Base-by-base conservation (phyloP, 495 filamentous ascomycete species). In the Penicillium salamii region DNA sequence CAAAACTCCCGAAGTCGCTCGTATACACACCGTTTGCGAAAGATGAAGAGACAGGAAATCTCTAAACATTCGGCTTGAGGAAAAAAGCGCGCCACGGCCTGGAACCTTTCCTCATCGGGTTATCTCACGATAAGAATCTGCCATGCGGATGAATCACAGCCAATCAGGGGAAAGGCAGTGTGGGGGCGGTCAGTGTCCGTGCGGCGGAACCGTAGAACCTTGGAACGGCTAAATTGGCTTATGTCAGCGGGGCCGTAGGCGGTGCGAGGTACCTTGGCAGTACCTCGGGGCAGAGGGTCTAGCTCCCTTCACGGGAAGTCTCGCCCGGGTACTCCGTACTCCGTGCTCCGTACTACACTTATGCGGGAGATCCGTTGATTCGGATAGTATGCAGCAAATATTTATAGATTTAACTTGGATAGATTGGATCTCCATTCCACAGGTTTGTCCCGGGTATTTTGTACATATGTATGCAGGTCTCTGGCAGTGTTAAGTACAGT, bases 1-100 rank as follows among this genome's bases (percentile, higher is more conserved):
- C 76, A 80, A 80, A 80, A 76, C 77, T 72, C 70, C 72, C 70
- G 67, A 80, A 80, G 77, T 80, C 77, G 75, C 75, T 76, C 76
- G 76, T 61, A 55, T 57, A 51, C 52, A 44, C 52, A 32, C 15
- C n/a, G n/a, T n/a, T n/a, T n/a, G 46, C 32, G 7, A 42, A 20
- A 15, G 18, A 26, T 7, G 43, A 46, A 33, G n/a, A 60, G 32
- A 35, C 20, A 45, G 12, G 28, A 47, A 44, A 38, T 36, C 43
- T 17, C 8, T 9, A 35, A 42, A 12, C 14, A 9, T 21, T 15
- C 1, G 11, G 3, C 29, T 7, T 5, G 34, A 40, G 32, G 40
- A 50, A 50, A 48, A 56, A 46, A 21, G 21, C 23, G 35, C 52
- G 39, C 40, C 23, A 23, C 13, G 15, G 50, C 49, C 59, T 65